Conservation (phyloP, 208 protist genomes). For the Wallacemonas sp. region DNA sequence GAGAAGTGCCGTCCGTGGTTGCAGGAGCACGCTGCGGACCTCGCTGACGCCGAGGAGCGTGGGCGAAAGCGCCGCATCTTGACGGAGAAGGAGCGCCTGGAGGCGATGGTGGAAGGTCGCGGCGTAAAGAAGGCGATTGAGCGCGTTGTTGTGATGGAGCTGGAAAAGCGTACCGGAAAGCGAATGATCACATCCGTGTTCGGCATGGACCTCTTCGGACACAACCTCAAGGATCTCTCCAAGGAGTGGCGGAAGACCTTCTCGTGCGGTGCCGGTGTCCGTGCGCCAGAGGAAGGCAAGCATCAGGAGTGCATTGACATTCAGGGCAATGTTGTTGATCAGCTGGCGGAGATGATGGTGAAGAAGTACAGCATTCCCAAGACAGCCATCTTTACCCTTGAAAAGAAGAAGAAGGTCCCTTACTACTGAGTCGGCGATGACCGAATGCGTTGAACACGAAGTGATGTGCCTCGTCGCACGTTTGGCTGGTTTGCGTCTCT, state of each 20-base stretch:
- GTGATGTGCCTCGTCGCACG: too few relatives aligned
- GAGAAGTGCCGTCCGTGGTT: conserved; percentile 92
- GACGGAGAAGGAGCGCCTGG: conserved; percentile 80
- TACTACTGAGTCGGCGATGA: conserved; percentile 18
- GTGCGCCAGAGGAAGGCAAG: conserved; percentile 55
- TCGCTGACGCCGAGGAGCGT: conserved; percentile 77
- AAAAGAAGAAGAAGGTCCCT: conserved; percentile 77
- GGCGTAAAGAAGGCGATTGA: conserved; percentile 83
- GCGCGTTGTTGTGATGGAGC: conserved; percentile 67
- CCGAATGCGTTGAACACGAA: too few relatives aligned
- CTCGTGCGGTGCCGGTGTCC: conserved; percentile 80
- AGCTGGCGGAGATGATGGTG: conserved; percentile 74
- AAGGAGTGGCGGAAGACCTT: conserved; percentile 86
- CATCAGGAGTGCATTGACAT: conserved; percentile 77
- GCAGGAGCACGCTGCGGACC: conserved; percentile 79
- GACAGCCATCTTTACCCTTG: conserved; percentile 60
- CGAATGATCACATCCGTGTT: conserved; percentile 76
- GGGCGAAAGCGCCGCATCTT: conserved; percentile 79
- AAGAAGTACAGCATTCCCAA: conserved; percentile 81
- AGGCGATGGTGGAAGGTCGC: conserved; percentile 71
- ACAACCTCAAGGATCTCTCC: conserved; percentile 83
- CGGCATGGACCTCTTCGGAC: conserved; percentile 84
- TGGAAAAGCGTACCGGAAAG: conserved; percentile 54
- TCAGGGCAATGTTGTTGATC: conserved; percentile 70
- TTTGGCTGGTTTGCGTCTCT: too few relatives aligned